These are phyloP conservation scores for Nevesoporus exiguus DNA, from an alignment of 768 basidiomycete species.

Conservation along the genomic window DNA sequence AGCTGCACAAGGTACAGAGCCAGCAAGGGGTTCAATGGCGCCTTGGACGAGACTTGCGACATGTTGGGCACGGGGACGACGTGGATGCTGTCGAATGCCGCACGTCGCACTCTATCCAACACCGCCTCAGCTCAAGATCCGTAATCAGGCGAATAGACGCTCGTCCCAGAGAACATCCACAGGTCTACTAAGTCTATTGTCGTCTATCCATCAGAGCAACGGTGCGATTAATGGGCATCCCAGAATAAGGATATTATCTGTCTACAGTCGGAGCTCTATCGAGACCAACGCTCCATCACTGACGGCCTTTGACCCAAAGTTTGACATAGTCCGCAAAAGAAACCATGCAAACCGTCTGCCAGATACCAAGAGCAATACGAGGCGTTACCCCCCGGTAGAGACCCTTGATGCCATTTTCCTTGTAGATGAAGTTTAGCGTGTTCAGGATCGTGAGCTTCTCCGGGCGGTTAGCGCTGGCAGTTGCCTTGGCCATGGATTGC, in stretches of 20 bases:
- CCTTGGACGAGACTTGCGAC: constrained; percentile 26
- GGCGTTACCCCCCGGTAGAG: constrained; percentile 97
- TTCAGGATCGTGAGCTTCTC: constrained; percentile 90
- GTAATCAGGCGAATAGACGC: no score
- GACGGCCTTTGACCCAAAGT: constrained; percentile 59
- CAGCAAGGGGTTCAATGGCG: constrained; percentile 45
- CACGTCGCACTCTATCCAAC: neutral
- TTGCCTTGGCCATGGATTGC: constrained; percentile 95
- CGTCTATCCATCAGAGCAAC: neutral
- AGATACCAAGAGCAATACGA: constrained; percentile 91
- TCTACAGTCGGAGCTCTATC: constrained; percentile 19
- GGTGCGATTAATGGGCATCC: constrained; percentile 17
- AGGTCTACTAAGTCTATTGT: neutral
- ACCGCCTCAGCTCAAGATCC: neutral
- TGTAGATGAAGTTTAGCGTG: constrained; percentile 93
- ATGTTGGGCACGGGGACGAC: constrained; percentile 26
- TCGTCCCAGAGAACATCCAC: neutral
- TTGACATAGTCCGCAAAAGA: constrained; percentile 97
- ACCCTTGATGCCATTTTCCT: constrained; percentile 93
- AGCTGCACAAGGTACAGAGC: constrained; percentile 71
- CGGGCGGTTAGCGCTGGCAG: constrained; percentile 72
- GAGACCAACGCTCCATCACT: constrained; percentile 15
- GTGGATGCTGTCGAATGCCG: neutral
- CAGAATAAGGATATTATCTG: constrained; percentile 19
- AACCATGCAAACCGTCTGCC: constrained; percentile 99